Base-by-base conservation (phyloP, 139 green algal species). In the Mesotaenium endlicherianum region DNA sequence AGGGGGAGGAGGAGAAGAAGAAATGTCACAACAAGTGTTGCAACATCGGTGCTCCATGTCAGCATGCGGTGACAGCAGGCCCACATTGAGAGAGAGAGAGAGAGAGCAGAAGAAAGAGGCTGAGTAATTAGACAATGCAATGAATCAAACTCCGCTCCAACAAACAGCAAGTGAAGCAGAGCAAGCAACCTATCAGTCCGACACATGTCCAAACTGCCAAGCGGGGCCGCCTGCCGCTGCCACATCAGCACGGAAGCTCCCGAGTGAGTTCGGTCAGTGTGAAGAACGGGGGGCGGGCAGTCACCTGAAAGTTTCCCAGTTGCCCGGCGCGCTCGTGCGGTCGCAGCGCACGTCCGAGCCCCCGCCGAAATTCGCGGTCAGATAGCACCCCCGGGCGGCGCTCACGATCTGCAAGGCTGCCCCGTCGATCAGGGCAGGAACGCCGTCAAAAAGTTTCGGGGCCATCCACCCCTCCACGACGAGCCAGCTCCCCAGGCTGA, bases 381-480 rank as follows among this genome's bases (percentile, higher is more conserved):
- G 5, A 72, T 72, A 72, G 11, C 60, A 72, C 43, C 11, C 11
- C 11, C 43, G 41, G 41, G 60, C 11, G 43, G 11, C 6, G 43
- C 60, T 72, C 11, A 8, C 43, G 5, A 72, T 72, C 31, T 78
- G 70, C 30, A 78, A n/a, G 38, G 8, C 6, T 31, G 70, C 31
- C 34, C 77, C 77, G 34, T 83, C 77, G 16, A 83, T 17, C 36
- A 83, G 14, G 5, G 34, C 38, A n/a, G 77, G 55, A 3, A 83
- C 34, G 38, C 77, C 77, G 2, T 83, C 77, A 75, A 83, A 83
- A 38, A 83, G 77, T 43, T 20, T 16, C 1, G 45, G 64, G 3
- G 16, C 45, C 55, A 83, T 83, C 77, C 77, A 83, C 45, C 44
- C 55, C 55, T 83, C 77, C 30, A 30, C 55, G 30, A 83, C 77